phyloP scores from a whole-genome alignment of 352 stramenopile genomes.

The Pythium phragmitis region DNA sequence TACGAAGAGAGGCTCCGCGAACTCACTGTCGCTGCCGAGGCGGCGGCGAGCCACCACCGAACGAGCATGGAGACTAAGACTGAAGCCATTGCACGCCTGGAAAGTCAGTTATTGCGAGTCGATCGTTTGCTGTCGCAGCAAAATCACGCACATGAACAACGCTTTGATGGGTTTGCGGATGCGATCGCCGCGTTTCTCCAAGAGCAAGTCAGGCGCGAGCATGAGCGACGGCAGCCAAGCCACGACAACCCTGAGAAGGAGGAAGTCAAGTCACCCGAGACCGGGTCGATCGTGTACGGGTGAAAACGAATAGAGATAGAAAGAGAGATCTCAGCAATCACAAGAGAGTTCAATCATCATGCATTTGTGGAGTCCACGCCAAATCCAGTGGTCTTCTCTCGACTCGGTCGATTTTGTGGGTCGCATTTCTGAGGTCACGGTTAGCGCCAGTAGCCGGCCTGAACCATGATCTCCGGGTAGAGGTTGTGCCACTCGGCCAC shows the following conservation, averaged over 20 bases:
- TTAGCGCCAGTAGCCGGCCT: slow-evolving; percentile 77
- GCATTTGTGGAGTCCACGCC: not conserved
- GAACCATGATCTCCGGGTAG: slow-evolving; percentile 88
- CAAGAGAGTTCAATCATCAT: not conserved
- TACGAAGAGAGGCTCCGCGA: slow-evolving; percentile 47
- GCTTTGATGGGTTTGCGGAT: slow-evolving; percentile 54
- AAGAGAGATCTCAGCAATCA: not conserved
- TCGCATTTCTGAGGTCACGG: not conserved
- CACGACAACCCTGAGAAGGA: slow-evolving; percentile 1
- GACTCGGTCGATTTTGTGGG: no score
- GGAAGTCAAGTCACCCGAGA: not conserved
- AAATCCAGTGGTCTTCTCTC: not conserved
- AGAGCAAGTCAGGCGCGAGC: slow-evolving; percentile 48
- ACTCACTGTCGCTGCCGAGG: slow-evolving; percentile 30
- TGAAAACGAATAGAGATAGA: not conserved
- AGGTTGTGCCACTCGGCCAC: slow-evolving; percentile 88
- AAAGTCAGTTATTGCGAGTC: slow-evolving; percentile 41
- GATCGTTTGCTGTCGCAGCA: slow-evolving; percentile 43
- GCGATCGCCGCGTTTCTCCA: slow-evolving; percentile 55
- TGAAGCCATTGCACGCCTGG: slow-evolving; percentile 31
- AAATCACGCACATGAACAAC: slow-evolving; percentile 50
- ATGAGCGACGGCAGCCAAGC: slow-evolving; percentile 32
- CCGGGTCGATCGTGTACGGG: slow-evolving; percentile 5
- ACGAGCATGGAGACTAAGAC: slow-evolving; percentile 35
- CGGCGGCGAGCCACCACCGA: slow-evolving; percentile 31